A percentile compares a stretch with the other conserved stretches of the same genome.
Conservation (phyloP, 1,284 basidiomycete genomes). For the Agroathelia rolfsii region DNA sequence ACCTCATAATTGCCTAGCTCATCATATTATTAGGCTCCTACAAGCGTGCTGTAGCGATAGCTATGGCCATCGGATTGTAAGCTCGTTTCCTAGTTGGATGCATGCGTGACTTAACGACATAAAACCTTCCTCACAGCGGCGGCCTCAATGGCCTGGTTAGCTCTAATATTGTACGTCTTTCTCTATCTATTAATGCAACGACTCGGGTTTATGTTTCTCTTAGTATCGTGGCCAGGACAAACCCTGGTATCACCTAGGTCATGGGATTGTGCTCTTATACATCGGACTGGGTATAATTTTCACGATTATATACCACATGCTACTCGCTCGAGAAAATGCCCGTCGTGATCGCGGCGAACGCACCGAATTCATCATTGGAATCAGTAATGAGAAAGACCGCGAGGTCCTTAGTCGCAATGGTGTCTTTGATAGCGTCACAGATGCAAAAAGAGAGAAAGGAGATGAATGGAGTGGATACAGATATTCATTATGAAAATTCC, state of each 20-base stretch:
- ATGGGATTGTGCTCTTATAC: constrained; percentile 60
- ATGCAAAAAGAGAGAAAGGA: constrained; percentile 47
- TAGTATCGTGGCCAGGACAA: constrained; percentile 52
- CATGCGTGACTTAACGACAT: neutral
- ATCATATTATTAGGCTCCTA: constrained; percentile 51
- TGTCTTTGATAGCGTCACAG: constrained; percentile 33
- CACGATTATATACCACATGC: constrained; percentile 34
- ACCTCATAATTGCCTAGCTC: constrained; percentile 31
- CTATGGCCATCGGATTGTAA: constrained; percentile 57
- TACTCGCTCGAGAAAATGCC: constrained; percentile 51
- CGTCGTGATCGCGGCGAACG: constrained; percentile 52
- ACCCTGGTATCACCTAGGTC: constrained; percentile 67
- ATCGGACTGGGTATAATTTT: constrained; percentile 53
- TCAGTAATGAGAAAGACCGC: constrained; percentile 26
- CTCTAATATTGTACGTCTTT: constrained; percentile 51
- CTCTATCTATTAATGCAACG: neutral
- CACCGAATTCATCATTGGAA: constrained; percentile 53
- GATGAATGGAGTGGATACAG: constrained; percentile 52
- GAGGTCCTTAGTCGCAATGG: constrained; percentile 32
- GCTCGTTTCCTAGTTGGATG: constrained; percentile 22
- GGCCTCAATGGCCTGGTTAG: constrained; percentile 65
- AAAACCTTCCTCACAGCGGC: constrained; percentile 30
- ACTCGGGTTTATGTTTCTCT: constrained; percentile 1
- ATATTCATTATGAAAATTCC: constrained; percentile 28
- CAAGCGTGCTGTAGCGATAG: constrained; percentile 65